Conservation (phyloP, 805 yeast genomes). For the Saccharomycopsis vini region DNA sequence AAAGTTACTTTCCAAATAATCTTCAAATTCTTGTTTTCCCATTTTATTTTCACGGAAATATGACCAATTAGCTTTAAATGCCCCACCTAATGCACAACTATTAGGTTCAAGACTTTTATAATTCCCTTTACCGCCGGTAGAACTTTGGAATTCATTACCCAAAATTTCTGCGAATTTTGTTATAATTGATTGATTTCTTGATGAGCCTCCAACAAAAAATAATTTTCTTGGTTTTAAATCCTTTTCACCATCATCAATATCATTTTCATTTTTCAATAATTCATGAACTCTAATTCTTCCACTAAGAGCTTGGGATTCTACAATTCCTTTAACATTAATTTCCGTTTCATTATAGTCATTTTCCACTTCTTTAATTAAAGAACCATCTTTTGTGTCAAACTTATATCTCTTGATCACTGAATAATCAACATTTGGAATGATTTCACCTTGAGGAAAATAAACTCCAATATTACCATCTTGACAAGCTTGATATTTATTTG, state of each 20-base stretch:
- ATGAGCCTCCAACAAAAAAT: slow-evolving; percentile 84
- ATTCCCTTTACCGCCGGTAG: slow-evolving; percentile 35
- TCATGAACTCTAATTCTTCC: slow-evolving; percentile 77
- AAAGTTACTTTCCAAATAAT: slow-evolving; percentile 13
- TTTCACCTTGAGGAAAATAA: slow-evolving; percentile 85
- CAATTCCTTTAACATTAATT: slow-evolving; percentile 65
- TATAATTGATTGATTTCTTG: slow-evolving; percentile 62
- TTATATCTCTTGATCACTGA: slow-evolving; percentile 43
- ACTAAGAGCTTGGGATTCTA: slow-evolving; percentile 81
- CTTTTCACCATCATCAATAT: slow-evolving; percentile 11
- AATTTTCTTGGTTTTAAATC: slow-evolving; percentile 53
- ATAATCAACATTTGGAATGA: slow-evolving; percentile 62
- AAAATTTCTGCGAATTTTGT: slow-evolving; percentile 59
- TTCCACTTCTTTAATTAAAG: slow-evolving; percentile 26
- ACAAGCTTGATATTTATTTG: slow-evolving; percentile 18
- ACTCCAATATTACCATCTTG: slow-evolving; percentile 52
- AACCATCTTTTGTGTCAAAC: slow-evolving; percentile 27
- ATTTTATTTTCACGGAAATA: slow-evolving; percentile 26
- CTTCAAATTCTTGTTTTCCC: slow-evolving; percentile 19
- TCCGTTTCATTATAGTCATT: slow-evolving; percentile 38
- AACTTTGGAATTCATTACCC: slow-evolving; percentile 33
- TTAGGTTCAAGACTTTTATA: slow-evolving; percentile 69
- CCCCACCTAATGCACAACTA: slow-evolving; percentile 91
- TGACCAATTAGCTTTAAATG: slow-evolving; percentile 78
- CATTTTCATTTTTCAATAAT: slow-evolving; percentile 39